Conservation (phyloP, 78 protist genomes). For the Planoprotostelium fungivorum region DNA sequence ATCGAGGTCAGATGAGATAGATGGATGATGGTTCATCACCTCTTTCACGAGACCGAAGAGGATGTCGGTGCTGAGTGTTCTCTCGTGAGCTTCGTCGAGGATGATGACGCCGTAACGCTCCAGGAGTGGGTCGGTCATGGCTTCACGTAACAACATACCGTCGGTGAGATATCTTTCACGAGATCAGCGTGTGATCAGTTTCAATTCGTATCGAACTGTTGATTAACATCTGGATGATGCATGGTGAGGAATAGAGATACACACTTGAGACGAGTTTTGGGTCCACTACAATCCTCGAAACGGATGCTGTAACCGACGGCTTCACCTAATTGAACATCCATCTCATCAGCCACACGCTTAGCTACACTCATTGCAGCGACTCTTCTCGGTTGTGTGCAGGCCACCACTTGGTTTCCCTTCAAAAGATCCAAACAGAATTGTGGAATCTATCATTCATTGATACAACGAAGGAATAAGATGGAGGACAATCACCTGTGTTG, state of each 20-base stretch:
- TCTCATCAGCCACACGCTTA: constrained; percentile 95
- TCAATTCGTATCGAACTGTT: too few relatives aligned
- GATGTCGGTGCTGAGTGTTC: constrained; percentile 98
- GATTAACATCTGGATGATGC: not conserved
- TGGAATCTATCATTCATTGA: constrained; percentile 30
- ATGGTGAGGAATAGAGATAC: not conserved
- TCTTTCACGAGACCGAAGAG: constrained; percentile 93
- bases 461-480: not conserved
- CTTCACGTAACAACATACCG: constrained; percentile 99
- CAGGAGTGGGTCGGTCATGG: constrained; percentile 93
- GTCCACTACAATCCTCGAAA: constrained; percentile 94
- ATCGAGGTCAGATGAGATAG: not conserved
- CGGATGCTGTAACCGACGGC: constrained; percentile 98
- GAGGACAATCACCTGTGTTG: constrained; percentile 79
- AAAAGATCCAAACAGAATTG: constrained; percentile 59
- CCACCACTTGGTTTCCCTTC: constrained; percentile 57
- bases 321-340: constrained; percentile 96
- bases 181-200: too few relatives aligned
- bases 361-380: constrained; percentile 95
- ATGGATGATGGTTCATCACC: not conserved
- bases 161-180: constrained; percentile 72
- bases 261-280: constrained; percentile 77
- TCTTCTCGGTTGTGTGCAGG: constrained; percentile 98
- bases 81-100: constrained; percentile 99
- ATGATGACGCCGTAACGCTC: constrained; percentile 79